These are phyloP conservation scores for rapeseed (Brassica napus) DNA, from an alignment of 345 rosid species.

Conservation along the genomic window DNA sequence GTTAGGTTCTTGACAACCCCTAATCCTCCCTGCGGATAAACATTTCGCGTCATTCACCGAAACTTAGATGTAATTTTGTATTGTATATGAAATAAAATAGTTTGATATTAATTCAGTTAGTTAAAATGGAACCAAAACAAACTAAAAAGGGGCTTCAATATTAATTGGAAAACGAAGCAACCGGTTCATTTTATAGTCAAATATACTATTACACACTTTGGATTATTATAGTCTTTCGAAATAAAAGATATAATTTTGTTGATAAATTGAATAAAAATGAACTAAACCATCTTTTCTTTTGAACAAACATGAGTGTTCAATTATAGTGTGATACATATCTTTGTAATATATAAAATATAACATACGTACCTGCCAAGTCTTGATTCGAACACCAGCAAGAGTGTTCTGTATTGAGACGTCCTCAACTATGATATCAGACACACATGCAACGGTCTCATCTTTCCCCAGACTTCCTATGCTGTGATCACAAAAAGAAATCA, in stretches of 20 bases:
- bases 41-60: background rate
- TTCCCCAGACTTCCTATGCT: conserved; percentile 84
- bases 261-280: background rate
- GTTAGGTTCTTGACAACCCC: conserved; percentile 78
- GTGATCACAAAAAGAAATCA: conserved; percentile 17
- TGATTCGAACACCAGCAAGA: conserved; percentile 73
- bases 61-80: background rate
- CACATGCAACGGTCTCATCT: conserved; percentile 70
- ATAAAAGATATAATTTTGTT: background rate
- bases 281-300: background rate
- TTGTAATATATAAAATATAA: background rate
- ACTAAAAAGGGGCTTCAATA: background rate
- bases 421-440: conserved; percentile 66
- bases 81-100: background rate
- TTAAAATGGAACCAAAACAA: background rate
- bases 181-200: background rate
- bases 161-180: background rate
- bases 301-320: background rate
- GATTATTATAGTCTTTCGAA: background rate
- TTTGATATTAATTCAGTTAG: background rate
- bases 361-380: conserved; percentile 82
- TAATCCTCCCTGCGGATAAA: conserved; percentile 58
- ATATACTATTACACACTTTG: background rate
- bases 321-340: background rate
- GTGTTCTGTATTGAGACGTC: conserved; percentile 56